Conservation (phyloP, 257 asterid species). For the Paulownia fortunei region DNA sequence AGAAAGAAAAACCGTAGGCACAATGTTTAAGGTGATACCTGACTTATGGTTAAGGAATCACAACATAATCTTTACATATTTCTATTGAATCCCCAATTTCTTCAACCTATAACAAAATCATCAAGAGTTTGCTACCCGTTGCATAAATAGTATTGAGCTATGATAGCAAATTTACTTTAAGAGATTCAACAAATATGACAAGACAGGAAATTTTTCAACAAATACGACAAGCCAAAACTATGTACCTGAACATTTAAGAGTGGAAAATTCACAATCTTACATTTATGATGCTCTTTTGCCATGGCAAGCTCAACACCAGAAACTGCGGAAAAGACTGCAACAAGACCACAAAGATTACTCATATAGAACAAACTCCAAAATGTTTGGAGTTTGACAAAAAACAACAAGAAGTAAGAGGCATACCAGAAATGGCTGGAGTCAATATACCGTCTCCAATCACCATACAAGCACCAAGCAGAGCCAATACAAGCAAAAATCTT, state of each 20-base stretch:
- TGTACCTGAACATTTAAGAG: background rate
- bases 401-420: background rate
- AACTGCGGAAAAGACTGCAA: conserved; percentile 91
- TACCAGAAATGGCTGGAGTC: conserved; percentile 89
- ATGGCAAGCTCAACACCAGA: conserved; percentile 88
- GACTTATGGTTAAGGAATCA: background rate
- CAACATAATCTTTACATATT: background rate
- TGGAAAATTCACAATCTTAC: conserved; percentile 50
- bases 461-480: conserved; percentile 96
- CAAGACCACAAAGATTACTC: conserved; percentile 31
- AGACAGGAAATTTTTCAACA: background rate
- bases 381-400: conserved; percentile 2
- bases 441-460: conserved; percentile 94
- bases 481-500: conserved; percentile 70
- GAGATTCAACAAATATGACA: background rate
- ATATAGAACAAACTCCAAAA: conserved; percentile 10
- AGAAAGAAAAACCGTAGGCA: background rate
- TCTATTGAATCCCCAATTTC: conserved; percentile 26
- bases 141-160: background rate
- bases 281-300: conserved; percentile 86
- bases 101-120: background rate
- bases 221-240: conserved; percentile 18
- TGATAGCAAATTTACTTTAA: background rate
- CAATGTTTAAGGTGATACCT: background rate
- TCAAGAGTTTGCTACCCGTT: background rate